phyloP scores from a whole-genome alignment of 352 stramenopile species.

The Globisporangium cylindrosporum region DNA sequence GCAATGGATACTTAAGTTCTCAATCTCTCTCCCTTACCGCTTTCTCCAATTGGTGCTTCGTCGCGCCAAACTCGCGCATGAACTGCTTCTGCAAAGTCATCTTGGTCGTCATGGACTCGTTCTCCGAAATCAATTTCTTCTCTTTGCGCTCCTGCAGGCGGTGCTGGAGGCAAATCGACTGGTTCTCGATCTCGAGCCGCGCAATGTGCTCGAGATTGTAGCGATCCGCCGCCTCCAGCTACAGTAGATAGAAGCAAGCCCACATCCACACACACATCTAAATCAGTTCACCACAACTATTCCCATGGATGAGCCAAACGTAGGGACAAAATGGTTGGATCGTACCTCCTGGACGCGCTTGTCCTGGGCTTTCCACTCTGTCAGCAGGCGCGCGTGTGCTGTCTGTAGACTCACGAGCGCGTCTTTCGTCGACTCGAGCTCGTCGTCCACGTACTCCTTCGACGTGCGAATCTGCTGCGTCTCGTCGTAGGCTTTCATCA shows the following conservation, averaged over 20 bases:
- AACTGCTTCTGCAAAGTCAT: conserved; percentile 16
- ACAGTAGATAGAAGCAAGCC: neutral
- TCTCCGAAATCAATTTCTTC: conserved; percentile 20
- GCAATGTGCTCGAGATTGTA: conserved; percentile 39
- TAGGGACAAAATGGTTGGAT: neutral
- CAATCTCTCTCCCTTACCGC: conserved; percentile 16
- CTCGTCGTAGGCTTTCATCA: conserved; percentile 22
- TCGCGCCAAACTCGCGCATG: conserved; percentile 11
- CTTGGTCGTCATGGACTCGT: conserved; percentile 18
- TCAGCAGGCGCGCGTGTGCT: conserved; percentile 16
- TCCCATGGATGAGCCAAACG: neutral
- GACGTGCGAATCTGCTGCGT: conserved; percentile 13
- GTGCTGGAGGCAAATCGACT: conserved; percentile 32
- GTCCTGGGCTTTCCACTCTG: conserved; percentile 16
- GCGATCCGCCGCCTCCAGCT: conserved; percentile 28
- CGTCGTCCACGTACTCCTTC: conserved; percentile 25
- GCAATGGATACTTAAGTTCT: too few relatives aligned
- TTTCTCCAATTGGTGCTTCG: conserved; percentile 21
- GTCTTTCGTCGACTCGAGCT: conserved; percentile 17
- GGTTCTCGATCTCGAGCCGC: conserved; percentile 41
- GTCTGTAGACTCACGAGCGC: conserved; percentile 15
- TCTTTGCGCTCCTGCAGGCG: conserved; percentile 25
- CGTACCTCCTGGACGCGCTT: conserved; percentile 32
- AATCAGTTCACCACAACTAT: neutral
- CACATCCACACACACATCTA: neutral